Base-by-base conservation (phyloP, 1,139 yeast species). In the Candida pseudocylindracea region DNA sequence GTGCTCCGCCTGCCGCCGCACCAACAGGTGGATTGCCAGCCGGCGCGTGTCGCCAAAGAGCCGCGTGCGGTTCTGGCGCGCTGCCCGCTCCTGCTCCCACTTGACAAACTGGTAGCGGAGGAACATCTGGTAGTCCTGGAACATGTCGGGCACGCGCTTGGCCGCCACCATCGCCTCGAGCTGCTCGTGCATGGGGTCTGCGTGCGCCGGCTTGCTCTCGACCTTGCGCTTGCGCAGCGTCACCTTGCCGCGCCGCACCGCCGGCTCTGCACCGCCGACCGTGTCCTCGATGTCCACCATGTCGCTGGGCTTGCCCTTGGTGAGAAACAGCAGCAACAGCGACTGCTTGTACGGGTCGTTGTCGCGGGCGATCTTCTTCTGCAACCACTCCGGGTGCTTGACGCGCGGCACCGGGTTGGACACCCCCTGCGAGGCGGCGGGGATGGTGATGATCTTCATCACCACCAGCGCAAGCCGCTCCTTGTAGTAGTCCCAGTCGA, bases 391-490 rank as follows among this genome's bases (percentile, higher is more conserved):
- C 0, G 99, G 99, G 45, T 88, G 96, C 7, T 70, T 68, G 9
- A 91, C 85, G 41, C 96, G 60, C 2, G 96, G 95, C 32, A 91
- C 96, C 0, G 99, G 99, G 45, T 91, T 91, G n/a, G 61, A 54
- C 10, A 88, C 69, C 35, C 71, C 69, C 55, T 91, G 98, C 37
- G 85, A 58, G 7, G 96, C 98, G 8, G 99, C 99, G 2, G 99
- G 99, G 42, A 91, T 88, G 0, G 95, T 78, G 40, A 91, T 81
- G 44, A 91, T 81, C 51, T 91, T 91, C 50, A 85, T 95, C 30
- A 91, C 72, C 10, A 85, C 93, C 2, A 94, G 81, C 0, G 92
- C 92, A 30, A 91, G 61, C 44, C 99, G 69, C 44, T 83, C 95
- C 41, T 75, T 63, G 48, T 91, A 91, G 47, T 91, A 91, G 12